Conservation (phyloP, 495 filamentous ascomycete genomes). For the Podospora conica region DNA sequence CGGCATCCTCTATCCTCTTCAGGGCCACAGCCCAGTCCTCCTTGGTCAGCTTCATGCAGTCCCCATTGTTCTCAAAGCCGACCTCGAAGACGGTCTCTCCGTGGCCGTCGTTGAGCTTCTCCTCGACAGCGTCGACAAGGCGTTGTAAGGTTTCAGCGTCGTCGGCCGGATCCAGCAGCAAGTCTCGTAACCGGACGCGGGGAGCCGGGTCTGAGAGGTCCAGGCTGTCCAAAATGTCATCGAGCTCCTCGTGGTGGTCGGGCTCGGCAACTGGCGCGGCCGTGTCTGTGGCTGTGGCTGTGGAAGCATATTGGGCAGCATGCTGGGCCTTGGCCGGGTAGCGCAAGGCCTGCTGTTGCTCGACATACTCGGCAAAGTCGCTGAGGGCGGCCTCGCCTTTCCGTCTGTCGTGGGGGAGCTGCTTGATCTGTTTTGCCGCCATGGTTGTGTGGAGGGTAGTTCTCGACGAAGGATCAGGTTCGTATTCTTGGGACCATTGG, state of each 20-base stretch:
- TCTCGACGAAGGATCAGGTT: not conserved
- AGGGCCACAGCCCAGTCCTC: constrained; percentile 76
- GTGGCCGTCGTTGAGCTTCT: constrained; percentile 74
- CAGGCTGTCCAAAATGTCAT: constrained; percentile 81
- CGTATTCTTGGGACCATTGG: constrained; percentile 20
- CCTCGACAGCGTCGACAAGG: constrained; percentile 56
- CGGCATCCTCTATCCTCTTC: constrained; percentile 57
- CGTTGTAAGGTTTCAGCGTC: constrained; percentile 50
- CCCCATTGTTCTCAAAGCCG: constrained; percentile 85
- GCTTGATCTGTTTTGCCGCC: constrained; percentile 52
- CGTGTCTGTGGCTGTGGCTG: constrained; percentile 25
- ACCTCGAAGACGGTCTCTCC: constrained; percentile 90
- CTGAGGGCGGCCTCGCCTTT: constrained; percentile 86
- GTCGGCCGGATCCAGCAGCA: constrained; percentile 60
- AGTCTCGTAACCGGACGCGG: constrained; percentile 62
- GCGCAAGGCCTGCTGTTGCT: constrained; percentile 75
- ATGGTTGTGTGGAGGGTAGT: constrained; percentile 37
- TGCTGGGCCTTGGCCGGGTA: constrained; percentile 36
- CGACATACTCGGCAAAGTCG: constrained; percentile 97
- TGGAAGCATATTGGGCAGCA: constrained; percentile 15
- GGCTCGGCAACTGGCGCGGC: constrained; percentile 23
- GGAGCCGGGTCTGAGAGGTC: constrained; percentile 71
- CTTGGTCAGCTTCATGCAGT: constrained; percentile 76
- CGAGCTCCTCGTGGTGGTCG: constrained; percentile 79
- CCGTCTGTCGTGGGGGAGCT: constrained; percentile 66